These are phyloP conservation scores for Populus hybrid DNA, from an alignment of 441 rosid species.

Conservation along the genomic window DNA sequence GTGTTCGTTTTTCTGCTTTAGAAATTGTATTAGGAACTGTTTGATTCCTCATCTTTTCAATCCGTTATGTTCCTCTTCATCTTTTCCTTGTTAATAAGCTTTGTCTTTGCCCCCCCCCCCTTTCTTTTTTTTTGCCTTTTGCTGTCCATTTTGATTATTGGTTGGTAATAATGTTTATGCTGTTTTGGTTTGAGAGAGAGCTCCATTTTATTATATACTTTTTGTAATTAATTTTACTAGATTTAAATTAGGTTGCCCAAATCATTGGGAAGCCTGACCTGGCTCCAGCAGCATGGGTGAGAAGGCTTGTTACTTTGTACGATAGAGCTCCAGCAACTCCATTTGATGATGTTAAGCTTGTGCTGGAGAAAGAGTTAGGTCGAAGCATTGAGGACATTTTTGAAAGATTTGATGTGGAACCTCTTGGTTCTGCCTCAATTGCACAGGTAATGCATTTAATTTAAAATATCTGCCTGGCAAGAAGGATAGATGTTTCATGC, in stretches of 20 bases:
- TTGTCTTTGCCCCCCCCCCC: too few species aligned
- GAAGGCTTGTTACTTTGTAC: conserved; percentile 79
- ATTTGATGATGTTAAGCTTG: conserved; percentile 42
- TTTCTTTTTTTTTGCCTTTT: too few species aligned
- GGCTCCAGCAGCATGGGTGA: conserved; percentile 97
- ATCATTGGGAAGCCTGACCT: conserved; percentile 89
- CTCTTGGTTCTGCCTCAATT: conserved; percentile 96
- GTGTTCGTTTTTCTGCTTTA: too few species aligned
- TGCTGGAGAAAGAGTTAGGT: conserved; percentile 75
- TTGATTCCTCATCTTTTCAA: too few species aligned
- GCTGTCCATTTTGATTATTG: too few species aligned
- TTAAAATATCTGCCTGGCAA: background rate
- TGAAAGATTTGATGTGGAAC: conserved; percentile 71
- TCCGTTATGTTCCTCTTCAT: too few species aligned
- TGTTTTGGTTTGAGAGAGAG: too few species aligned
- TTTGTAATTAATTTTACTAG: background rate
- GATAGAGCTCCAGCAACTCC: conserved; percentile 91
- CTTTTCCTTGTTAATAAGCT: too few species aligned
- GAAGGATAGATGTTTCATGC: background rate
- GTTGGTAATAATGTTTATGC: too few species aligned
- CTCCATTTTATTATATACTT: background rate
- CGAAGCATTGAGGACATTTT: conserved; percentile 52
- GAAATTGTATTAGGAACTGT: too few species aligned
- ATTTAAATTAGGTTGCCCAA: conserved; percentile 69
- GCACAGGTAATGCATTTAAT: conserved; percentile 64